A percentile compares a stretch with the other conserved stretches of the same genome.
phyloP scores from a whole-genome alignment of 345 rosid species.

The Cardamine occulta region DNA sequence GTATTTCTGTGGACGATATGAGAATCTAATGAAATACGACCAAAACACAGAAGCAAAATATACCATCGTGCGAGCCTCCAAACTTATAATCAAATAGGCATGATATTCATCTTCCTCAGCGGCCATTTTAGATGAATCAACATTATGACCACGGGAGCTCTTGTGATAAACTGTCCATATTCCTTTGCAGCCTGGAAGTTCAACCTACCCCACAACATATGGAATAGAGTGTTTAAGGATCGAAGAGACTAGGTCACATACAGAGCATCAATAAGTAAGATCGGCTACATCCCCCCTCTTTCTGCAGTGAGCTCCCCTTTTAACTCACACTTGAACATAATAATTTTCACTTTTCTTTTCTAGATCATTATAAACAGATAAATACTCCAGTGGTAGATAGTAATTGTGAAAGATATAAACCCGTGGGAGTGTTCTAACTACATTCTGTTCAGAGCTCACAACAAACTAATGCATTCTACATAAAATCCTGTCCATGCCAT shows the following conservation, averaged over 20 bases:
- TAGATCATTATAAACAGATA: conserved; percentile 19
- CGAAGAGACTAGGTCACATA: conserved; percentile 21
- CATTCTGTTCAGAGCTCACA: conserved; percentile 29
- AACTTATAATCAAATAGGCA: conserved; percentile 94
- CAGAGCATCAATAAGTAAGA: conserved; percentile 16
- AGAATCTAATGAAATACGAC: conserved; percentile 18
- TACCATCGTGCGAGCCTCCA: conserved; percentile 98
- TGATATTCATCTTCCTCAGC: conserved; percentile 88
- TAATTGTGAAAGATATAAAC: conserved; percentile 28
- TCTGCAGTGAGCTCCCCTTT: neutral
- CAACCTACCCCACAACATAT: conserved; percentile 61
- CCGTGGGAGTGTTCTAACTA: conserved; percentile 6
- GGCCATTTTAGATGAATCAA: conserved; percentile 68
- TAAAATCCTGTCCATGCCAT: conserved; percentile 12
- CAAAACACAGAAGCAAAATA: conserved; percentile 28
- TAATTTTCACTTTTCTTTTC: conserved; percentile 18
- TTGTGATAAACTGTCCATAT: conserved; percentile 99
- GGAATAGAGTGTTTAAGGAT: conserved; percentile 29
- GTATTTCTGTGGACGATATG: conserved; percentile 13
- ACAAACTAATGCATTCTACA: conserved; percentile 23
- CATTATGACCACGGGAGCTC: conserved; percentile 70
- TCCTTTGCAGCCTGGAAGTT: conserved; percentile 94
- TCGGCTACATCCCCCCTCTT: conserved; percentile 12
- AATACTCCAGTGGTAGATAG: conserved; percentile 13
- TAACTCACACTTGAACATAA: conserved; percentile 3